These are phyloP conservation scores for Schwanniomyces vanrijiae DNA, from an alignment of 805 yeast genomes.

Conservation along the genomic window DNA sequence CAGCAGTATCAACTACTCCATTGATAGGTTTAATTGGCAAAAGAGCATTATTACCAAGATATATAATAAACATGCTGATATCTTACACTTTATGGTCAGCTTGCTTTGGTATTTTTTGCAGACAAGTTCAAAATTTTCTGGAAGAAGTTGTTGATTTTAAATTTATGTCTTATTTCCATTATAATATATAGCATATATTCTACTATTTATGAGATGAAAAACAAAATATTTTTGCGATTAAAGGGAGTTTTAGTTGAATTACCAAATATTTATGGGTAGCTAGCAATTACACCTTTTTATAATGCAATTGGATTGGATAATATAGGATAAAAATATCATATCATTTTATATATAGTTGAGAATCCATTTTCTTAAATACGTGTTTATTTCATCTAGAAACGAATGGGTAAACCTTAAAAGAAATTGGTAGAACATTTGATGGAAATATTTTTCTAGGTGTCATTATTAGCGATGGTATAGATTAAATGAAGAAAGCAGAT, in stretches of 20 bases:
- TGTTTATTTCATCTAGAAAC: constrained; percentile 73
- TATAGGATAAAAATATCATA: constrained; percentile 44
- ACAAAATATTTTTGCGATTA: constrained; percentile 43
- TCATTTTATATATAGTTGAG: constrained; percentile 36
- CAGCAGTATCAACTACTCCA: neutral
- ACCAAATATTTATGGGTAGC: constrained; percentile 16
- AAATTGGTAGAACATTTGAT: constrained; percentile 54
- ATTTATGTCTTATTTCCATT: constrained; percentile 20
- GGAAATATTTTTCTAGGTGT: constrained; percentile 22
- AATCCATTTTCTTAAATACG: constrained; percentile 27
- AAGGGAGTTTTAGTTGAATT: constrained; percentile 38
- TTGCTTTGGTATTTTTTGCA: constrained; percentile 20
- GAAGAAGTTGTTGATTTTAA: constrained; percentile 23
- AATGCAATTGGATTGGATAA: constrained; percentile 42
- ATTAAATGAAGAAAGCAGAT: neutral
- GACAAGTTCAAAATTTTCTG: constrained; percentile 13
- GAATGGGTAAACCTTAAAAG: constrained; percentile 71
- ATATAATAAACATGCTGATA: constrained; percentile 16
- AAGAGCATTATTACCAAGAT: neutral
- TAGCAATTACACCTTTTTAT: constrained; percentile 27
- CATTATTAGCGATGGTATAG: neutral
- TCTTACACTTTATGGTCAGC: constrained; percentile 24
- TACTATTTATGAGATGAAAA: constrained; percentile 45
- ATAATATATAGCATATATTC: constrained; percentile 36
- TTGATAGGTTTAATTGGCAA: neutral